Evolutionary conservation across 805 yeast genomes (phyloP).

Genomic region (Huiozyma sinensis): DNA sequence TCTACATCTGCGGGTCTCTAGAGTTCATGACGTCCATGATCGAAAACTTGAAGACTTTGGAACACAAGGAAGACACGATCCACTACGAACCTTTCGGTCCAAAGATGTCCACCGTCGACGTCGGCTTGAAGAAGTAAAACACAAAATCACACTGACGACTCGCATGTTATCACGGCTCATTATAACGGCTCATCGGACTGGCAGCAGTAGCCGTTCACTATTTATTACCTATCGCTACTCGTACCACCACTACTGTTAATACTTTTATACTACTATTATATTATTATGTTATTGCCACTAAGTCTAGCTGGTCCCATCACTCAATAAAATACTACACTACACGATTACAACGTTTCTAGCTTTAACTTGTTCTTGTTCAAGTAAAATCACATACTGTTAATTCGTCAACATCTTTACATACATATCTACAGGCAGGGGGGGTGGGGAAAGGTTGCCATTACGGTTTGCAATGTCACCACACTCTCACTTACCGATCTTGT

Average conservation of each 20-base stretch:
- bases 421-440: too few relatives aligned
- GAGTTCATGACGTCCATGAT: slow-evolving; percentile 23
- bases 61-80: slow-evolving; percentile 16
- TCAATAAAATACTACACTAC: too few relatives aligned
- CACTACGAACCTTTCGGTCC: slow-evolving; percentile 29
- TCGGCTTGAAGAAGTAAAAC: slow-evolving; percentile 4
- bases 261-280: not conserved
- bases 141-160: too few relatives aligned
- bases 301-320: too few relatives aligned
- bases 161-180: too few relatives aligned
- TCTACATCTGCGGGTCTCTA: slow-evolving; percentile 26
- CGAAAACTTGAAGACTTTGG: slow-evolving; percentile 10
- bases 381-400: too few relatives aligned
- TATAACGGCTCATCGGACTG: too few relatives aligned
- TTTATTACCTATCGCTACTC: too few relatives aligned
- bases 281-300: not conserved
- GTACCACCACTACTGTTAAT: not conserved
- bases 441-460: not conserved
- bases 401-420: too few relatives aligned
- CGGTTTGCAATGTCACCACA: not conserved
- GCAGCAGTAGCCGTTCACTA: too few relatives aligned
- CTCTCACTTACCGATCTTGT: slow-evolving; percentile 2
- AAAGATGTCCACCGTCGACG: slow-evolving; percentile 24
- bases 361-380: too few relatives aligned
- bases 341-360: too few relatives aligned